These are phyloP conservation scores for Ophiocordyceps unilateralis DNA, from an alignment of 2,329 filamentous ascomycete genomes.

Conservation along the genomic window DNA sequence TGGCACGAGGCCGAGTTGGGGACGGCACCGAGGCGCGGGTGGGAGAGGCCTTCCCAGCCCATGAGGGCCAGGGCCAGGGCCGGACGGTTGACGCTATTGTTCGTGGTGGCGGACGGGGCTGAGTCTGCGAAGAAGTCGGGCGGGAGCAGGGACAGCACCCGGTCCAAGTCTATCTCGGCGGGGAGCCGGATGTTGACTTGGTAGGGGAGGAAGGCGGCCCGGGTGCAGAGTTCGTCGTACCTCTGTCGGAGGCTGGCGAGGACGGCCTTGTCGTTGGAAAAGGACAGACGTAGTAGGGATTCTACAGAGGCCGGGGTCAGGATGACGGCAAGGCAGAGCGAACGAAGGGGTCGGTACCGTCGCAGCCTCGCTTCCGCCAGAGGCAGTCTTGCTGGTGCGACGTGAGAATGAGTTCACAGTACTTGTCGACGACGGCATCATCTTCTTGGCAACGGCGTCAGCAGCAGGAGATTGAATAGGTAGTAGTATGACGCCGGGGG, in stretches of 20 bases:
- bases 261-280: slow-evolving; percentile 43
- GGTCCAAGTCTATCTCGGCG: slow-evolving; percentile 30
- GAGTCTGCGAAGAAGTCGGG: slow-evolving; percentile 34
- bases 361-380: slow-evolving; percentile 78
- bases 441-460: slow-evolving; percentile 18
- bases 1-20: slow-evolving; percentile 64
- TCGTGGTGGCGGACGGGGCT: slow-evolving; percentile 12
- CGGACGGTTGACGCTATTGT: slow-evolving; percentile 33
- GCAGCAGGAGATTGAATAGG: too few relatives aligned
- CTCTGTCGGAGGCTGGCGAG: slow-evolving; percentile 41
- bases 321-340: too few relatives aligned
- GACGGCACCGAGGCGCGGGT: slow-evolving; percentile 37
- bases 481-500: too few relatives aligned
- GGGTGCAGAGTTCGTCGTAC: slow-evolving; percentile 43
- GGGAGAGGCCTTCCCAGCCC: slow-evolving; percentile 55
- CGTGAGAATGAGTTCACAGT: slow-evolving; percentile 52
- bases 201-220: slow-evolving; percentile 41
- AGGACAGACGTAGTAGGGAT: slow-evolving; percentile 40
- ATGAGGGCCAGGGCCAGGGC: slow-evolving; percentile 54
- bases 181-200: slow-evolving; percentile 43
- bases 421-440: slow-evolving; percentile 58
- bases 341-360: slow-evolving; percentile 33
- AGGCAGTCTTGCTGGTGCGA: slow-evolving; percentile 69
- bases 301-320: slow-evolving; percentile 19
- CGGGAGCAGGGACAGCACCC: slow-evolving; percentile 31